These are phyloP conservation scores for Elsinoe necatrix DNA, from an alignment of 2,329 filamentous ascomycete genomes.

Conservation along the genomic window DNA sequence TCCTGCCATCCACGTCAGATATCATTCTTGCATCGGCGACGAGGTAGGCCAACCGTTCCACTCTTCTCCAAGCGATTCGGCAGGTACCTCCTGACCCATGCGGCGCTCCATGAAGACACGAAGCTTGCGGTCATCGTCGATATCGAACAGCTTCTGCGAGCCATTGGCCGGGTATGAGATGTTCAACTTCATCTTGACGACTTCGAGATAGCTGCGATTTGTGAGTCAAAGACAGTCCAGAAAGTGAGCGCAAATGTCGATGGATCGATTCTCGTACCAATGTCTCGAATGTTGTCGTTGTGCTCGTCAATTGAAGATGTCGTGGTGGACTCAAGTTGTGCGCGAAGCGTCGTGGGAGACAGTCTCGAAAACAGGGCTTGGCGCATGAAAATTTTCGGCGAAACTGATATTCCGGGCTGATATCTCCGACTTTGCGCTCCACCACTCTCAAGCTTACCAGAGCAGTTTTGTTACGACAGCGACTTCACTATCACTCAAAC, in stretches of 20 bases:
- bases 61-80: slow-evolving; percentile 93
- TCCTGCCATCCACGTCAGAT: not conserved
- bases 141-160: slow-evolving; percentile 97
- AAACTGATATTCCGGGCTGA: slow-evolving; percentile 5
- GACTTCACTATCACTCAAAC: not conserved
- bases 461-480: not conserved
- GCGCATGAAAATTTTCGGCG: slow-evolving; percentile 3
- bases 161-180: slow-evolving; percentile 95
- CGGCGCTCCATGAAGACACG: slow-evolving; percentile 98
- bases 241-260: not conserved
- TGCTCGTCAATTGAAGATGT: slow-evolving; percentile 14
- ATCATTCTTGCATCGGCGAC: not conserved
- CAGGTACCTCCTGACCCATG: slow-evolving; percentile 87
- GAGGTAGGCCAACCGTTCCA: slow-evolving; percentile 65
- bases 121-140: slow-evolving; percentile 99
- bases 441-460: not conserved
- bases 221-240: not conserved
- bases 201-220: slow-evolving; percentile 5
- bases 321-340: not conserved
- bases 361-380: not conserved
- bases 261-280: slow-evolving; percentile 1
- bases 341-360: not conserved
- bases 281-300: slow-evolving; percentile 8
- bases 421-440: not conserved
- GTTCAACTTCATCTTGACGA: slow-evolving; percentile 59